Conservation (phyloP, 2,329 filamentous ascomycete species). For the Fusarium torulosum region DNA sequence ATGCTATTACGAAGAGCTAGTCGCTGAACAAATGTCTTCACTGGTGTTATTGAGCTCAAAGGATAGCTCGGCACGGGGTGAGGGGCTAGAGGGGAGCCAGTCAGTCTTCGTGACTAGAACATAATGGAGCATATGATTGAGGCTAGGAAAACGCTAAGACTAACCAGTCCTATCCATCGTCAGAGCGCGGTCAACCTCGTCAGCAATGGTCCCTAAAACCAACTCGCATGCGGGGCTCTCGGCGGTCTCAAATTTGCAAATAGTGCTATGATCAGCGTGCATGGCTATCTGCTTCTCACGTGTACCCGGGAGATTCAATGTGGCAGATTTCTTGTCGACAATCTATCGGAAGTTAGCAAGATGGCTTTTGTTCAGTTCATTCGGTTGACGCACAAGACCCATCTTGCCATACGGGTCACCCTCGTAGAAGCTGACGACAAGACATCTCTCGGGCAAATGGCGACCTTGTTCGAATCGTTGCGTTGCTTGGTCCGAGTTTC, state of each 20-base stretch:
- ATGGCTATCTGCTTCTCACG: slow-evolving; percentile 8
- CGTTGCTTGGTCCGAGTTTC: not conserved
- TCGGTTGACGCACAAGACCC: not conserved
- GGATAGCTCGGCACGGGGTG: not conserved
- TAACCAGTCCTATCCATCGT: not conserved
- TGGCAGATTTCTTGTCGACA: not conserved
- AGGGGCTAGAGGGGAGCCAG: not conserved
- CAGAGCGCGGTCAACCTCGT: not conserved
- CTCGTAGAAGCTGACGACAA: slow-evolving; percentile 1
- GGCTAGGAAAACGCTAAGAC: not conserved
- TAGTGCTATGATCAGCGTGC: slow-evolving; percentile 1
- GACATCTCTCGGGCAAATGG: not conserved
- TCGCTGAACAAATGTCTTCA: not conserved
- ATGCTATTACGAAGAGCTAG: not conserved
- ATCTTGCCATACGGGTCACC: slow-evolving; percentile 1
- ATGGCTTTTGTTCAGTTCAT: not conserved
- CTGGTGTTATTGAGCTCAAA: slow-evolving; percentile 4
- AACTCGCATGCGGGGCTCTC: not conserved
- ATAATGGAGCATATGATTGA: not conserved
- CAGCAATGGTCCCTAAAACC: not conserved
- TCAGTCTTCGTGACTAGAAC: not conserved
- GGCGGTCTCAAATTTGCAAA: not conserved
- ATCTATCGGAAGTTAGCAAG: not conserved
- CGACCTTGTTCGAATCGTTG: slow-evolving; percentile 1
- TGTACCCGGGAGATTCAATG: not conserved